Conservation (phyloP, 75 land plant species). For the Larix kaempferi region DNA sequence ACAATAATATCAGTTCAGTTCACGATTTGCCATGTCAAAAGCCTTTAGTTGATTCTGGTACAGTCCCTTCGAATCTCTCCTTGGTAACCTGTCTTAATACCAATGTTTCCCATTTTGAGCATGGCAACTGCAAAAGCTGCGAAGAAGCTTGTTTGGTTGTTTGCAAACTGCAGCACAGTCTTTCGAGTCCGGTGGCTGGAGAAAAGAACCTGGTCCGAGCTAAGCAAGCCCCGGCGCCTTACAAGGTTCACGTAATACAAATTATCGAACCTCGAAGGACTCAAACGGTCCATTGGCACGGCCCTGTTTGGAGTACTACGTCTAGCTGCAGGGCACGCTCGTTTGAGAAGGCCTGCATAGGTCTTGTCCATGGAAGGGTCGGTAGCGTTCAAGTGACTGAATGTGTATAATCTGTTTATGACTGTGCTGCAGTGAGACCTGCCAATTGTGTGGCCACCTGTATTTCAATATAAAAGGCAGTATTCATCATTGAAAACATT, state of each 20-base stretch:
- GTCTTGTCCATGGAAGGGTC: slow-evolving; percentile 59
- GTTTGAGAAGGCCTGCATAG: slow-evolving; percentile 41
- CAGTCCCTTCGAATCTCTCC: slow-evolving; percentile 74
- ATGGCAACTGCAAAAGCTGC: slow-evolving; percentile 37
- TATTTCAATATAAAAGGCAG: background rate
- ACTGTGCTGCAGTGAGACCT: slow-evolving; percentile 46
- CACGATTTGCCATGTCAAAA: too few species aligned
- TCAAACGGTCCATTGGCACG: slow-evolving; percentile 48
- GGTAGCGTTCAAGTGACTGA: slow-evolving; percentile 16
- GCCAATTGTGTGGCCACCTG: slow-evolving; percentile 58
- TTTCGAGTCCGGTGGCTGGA: slow-evolving; percentile 30
- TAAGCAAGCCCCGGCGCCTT: slow-evolving; percentile 48
- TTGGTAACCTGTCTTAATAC: slow-evolving; percentile 49
- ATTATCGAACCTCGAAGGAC: slow-evolving; percentile 67
- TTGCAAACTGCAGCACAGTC: slow-evolving; percentile 43
- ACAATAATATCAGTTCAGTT: too few species aligned
- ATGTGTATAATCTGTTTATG: slow-evolving; percentile 37
- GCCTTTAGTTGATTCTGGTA: slow-evolving; percentile 31
- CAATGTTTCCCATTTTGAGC: slow-evolving; percentile 44
- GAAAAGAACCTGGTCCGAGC: slow-evolving; percentile 56
- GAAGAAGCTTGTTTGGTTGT: slow-evolving; percentile 20
- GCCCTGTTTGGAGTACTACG: slow-evolving; percentile 32
- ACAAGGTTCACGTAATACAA: slow-evolving; percentile 53
- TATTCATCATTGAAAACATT: too few species aligned
- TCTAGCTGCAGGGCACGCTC: slow-evolving; percentile 54